Evolutionary conservation across 1,284 basidiomycete species (phyloP).

Genomic region (Sporisorium scitamineum): DNA sequence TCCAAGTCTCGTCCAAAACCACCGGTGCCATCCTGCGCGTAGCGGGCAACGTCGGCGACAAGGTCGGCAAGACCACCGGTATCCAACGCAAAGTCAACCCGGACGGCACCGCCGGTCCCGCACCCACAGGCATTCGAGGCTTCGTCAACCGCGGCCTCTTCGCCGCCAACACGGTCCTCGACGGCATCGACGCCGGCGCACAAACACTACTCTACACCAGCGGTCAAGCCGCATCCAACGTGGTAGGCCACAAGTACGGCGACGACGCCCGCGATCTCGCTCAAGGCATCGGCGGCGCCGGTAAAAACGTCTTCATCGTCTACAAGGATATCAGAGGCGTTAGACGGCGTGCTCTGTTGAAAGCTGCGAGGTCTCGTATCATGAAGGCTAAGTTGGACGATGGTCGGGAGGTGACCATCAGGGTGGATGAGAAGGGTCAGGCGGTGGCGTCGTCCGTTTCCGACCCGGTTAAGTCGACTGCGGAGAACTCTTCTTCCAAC

Average conservation of each 20-base stretch:
- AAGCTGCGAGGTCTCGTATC: constrained; percentile 56
- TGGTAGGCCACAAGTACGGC: constrained; percentile 69
- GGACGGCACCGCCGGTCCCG: constrained; percentile 35
- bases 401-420: constrained; percentile 35
- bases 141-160: constrained; percentile 66
- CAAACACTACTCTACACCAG: constrained; percentile 58
- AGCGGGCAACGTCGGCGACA: constrained; percentile 65
- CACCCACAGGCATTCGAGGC: constrained; percentile 64
- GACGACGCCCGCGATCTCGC: constrained; percentile 64
- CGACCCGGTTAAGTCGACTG: neutral
- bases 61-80: constrained; percentile 66
- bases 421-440: constrained; percentile 41
- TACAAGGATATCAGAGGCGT: constrained; percentile 68
- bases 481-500: constrained; percentile 27
- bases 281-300: constrained; percentile 55
- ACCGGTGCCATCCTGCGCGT: constrained; percentile 60
- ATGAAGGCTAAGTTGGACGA: constrained; percentile 43
- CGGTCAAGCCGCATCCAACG: constrained; percentile 60
- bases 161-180: constrained; percentile 67
- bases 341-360: constrained; percentile 62
- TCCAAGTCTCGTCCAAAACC: constrained; percentile 57
- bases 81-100: constrained; percentile 60
- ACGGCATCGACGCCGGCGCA: constrained; percentile 67
- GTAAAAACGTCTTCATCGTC: constrained; percentile 63
- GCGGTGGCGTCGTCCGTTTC: constrained; percentile 29